phyloP scores from a whole-genome alignment of 352 stramenopile species.

The Phytophthora capsici region DNA sequence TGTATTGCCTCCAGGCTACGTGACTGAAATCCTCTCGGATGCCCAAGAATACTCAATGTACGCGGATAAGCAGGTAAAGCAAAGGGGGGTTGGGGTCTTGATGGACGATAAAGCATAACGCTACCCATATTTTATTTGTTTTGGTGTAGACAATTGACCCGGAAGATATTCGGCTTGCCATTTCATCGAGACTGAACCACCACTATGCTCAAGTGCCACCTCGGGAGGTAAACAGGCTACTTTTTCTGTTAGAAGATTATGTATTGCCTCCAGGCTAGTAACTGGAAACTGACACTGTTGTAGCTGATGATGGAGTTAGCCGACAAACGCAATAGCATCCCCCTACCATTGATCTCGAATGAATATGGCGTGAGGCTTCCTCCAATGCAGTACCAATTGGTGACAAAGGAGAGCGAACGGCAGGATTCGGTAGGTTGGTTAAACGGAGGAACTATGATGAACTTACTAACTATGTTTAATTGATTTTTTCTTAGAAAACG shows the following conservation, averaged over 20 bases:
- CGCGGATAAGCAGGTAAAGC: slow-evolving; percentile 65
- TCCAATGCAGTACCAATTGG: slow-evolving; percentile 69
- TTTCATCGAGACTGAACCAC: slow-evolving; percentile 79
- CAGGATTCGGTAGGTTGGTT: slow-evolving; percentile 52
- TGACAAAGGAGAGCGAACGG: slow-evolving; percentile 74
- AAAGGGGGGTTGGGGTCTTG: neutral
- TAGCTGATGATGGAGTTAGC: slow-evolving; percentile 89
- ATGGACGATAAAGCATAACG: slow-evolving; percentile 4
- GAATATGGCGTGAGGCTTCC: slow-evolving; percentile 86
- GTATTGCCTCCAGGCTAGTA: no score
- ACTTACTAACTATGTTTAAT: neutral
- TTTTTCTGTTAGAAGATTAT: neutral
- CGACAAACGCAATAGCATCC: slow-evolving; percentile 83
- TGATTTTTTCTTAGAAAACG: slow-evolving; percentile 37
- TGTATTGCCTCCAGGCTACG: slow-evolving; percentile 56
- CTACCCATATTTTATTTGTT: slow-evolving; percentile 6
- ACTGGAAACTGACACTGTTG: slow-evolving; percentile 10
- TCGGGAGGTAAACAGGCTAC: slow-evolving; percentile 52
- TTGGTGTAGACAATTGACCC: slow-evolving; percentile 60
- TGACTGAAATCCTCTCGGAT: slow-evolving; percentile 84
- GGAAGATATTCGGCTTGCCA: slow-evolving; percentile 81
- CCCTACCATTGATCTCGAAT: slow-evolving; percentile 78
- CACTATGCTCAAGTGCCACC: slow-evolving; percentile 78
- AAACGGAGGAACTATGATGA: neutral
- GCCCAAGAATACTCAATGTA: slow-evolving; percentile 87